A percentile compares a stretch with the other conserved stretches of the same genome.
Conservation (phyloP, 106 monocot species). For the Xerophyta viscosa region DNA sequence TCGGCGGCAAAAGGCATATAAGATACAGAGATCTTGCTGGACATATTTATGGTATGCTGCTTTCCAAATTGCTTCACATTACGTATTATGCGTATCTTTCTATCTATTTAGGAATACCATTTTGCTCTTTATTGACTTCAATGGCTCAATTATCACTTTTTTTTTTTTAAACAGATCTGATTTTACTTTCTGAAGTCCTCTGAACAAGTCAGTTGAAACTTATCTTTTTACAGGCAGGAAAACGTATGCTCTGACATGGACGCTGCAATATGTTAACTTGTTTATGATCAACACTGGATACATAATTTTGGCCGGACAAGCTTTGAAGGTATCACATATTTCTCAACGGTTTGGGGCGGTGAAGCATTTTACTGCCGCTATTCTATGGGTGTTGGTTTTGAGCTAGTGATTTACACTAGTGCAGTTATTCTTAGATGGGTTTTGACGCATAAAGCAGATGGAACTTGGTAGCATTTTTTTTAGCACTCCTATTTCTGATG, state of each 20-base stretch:
- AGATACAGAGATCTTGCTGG: constrained; percentile 98
- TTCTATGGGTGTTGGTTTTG: background rate
- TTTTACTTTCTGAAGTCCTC: too few species aligned
- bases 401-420: background rate
- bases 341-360: too few species aligned
- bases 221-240: constrained; percentile 68
- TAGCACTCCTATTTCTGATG: background rate
- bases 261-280: constrained; percentile 82
- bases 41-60: constrained; percentile 65
- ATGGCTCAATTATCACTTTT: too few species aligned
- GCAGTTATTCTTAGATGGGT: too few species aligned
- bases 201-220: too few species aligned
- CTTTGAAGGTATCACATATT: constrained; percentile 57
- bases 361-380: background rate
- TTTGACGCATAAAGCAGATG: too few species aligned
- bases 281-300: constrained; percentile 97
- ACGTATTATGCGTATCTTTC: background rate
- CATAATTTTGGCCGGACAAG: constrained; percentile 93
- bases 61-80: background rate
- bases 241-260: constrained; percentile 84
- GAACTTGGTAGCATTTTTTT: background rate
- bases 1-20: constrained; percentile 86
- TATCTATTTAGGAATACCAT: too few species aligned
- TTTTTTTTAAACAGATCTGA: too few species aligned
- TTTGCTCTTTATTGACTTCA: too few species aligned